phyloP scores from a whole-genome alignment of 176 grass and related monocot genomes.

The Aechmea fasciata region DNA sequence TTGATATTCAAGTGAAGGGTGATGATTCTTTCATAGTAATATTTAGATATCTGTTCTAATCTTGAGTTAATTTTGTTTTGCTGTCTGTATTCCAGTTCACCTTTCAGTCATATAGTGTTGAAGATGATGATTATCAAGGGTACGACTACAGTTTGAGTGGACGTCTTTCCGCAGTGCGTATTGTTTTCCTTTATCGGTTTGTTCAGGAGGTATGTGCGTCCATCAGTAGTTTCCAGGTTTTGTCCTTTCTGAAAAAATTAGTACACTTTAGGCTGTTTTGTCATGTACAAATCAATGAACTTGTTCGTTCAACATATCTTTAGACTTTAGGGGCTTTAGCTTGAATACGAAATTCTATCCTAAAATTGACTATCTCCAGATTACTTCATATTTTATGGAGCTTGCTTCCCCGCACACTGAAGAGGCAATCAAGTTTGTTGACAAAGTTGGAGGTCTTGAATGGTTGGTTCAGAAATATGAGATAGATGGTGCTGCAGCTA shows the following conservation, averaged over 20 bases:
- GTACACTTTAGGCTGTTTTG: neutral
- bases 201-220: constrained; percentile 66
- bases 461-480: constrained; percentile 98
- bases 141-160: constrained; percentile 88
- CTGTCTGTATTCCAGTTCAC: constrained; percentile 46
- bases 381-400: constrained; percentile 98
- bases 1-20: too few species aligned
- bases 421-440: constrained; percentile 92
- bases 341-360: neutral
- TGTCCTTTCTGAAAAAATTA: neutral
- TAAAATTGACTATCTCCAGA: constrained; percentile 31
- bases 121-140: constrained; percentile 89
- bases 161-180: constrained; percentile 84
- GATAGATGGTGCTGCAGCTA: constrained; percentile 79
- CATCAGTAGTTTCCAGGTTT: neutral
- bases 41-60: neutral
- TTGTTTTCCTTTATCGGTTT: constrained; percentile 96
- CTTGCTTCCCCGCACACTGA: constrained; percentile 90
- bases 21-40: neutral
- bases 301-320: too few species aligned
- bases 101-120: constrained; percentile 71
- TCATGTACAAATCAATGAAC: neutral
- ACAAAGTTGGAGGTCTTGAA: constrained; percentile 94
- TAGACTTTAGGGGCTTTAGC: neutral
- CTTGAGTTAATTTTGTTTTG: constrained; percentile 12